Percentiles rank a stretch among this genome's conserved stretches.
Conservation (phyloP, 2,329 filamentous ascomycete species). For the Alternaria arbusti region DNA sequence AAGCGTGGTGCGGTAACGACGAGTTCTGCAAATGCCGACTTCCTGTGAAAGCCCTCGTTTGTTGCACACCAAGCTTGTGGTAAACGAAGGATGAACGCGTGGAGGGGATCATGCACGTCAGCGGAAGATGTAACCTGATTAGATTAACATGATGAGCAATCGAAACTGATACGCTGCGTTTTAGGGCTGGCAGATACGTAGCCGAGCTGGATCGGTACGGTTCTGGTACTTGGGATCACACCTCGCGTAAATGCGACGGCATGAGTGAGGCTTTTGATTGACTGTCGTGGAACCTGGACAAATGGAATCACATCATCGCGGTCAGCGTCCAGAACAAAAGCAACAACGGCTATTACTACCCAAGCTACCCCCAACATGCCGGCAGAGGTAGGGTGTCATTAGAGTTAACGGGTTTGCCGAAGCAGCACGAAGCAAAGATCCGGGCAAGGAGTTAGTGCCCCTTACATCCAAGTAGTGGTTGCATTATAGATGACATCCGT, state of each 20-base stretch:
- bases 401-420: not conserved
- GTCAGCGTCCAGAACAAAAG: not conserved
- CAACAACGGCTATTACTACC: not conserved
- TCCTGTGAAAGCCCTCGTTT: not conserved
- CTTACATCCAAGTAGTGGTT: slow-evolving; percentile 7
- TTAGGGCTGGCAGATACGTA: slow-evolving; percentile 28
- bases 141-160: slow-evolving; percentile 37
- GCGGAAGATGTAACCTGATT: slow-evolving; percentile 42
- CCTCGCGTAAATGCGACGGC: slow-evolving; percentile 27
- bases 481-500: not conserved
- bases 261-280: slow-evolving; percentile 18
- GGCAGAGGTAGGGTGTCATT: not conserved
- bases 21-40: not conserved
- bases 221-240: slow-evolving; percentile 33
- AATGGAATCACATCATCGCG: slow-evolving; percentile 2
- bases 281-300: slow-evolving; percentile 6
- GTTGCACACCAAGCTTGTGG: not conserved
- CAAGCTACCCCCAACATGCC: not conserved
- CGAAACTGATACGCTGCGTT: slow-evolving; percentile 29
- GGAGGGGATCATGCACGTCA: slow-evolving; percentile 28
- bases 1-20: not conserved
- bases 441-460: not conserved
- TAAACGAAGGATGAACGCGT: slow-evolving; percentile 4
- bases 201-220: slow-evolving; percentile 24
- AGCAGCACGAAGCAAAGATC: not conserved